Evolutionary conservation across 73 alveolate species (phyloP), one percentile per base, ranked within the genome.

Genomic region (Strombidium stylifer): DNA sequence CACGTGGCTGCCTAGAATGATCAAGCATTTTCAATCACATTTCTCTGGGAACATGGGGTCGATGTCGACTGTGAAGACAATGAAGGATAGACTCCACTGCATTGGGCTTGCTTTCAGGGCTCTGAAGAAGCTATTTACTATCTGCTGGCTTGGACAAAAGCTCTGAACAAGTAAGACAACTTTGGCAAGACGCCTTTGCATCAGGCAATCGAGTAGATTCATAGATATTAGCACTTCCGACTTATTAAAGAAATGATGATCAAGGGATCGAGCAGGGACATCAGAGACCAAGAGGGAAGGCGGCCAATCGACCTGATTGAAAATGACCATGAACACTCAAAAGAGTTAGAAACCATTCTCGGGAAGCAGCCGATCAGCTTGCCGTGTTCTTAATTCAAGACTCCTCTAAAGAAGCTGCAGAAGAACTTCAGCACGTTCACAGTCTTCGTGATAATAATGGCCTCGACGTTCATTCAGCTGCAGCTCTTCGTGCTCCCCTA

Each of bases 1-100:
- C 98, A 92, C 62, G 80, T 79, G 12, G 91, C 98, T 3, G 92
- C 96, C 25, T 87, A 88, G 64, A 58, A 82, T n/a, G 93, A 87
- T 72, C 66, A 83, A 45, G 66, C 78, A 3, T 44, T 64, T 7
- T 64, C 73, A 45, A 25, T 73, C 19, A 59, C 40, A 26, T 84
- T 19, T 24, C 46, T 84, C 57, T 54, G 39, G 51, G 57, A 68
- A 18, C 20, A 46, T 7, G 83, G 79, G 8, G 14, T 84, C 2
- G 76, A 60, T 36, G 30, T 69, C 0, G 69, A 60, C 18, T 49
- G 52, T 32, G 16, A 19, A 35, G 95, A 85, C 39, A 62, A 41
- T 7, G 59, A 81, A 30, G 30, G 64, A 19, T 31, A 90, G 18
- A 74, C 97, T 3, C 93, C 98, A 11, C 54, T 90, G 19, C 98